Conservation (phyloP, 2,329 filamentous ascomycete genomes). For the Microdochium bolleyi region DNA sequence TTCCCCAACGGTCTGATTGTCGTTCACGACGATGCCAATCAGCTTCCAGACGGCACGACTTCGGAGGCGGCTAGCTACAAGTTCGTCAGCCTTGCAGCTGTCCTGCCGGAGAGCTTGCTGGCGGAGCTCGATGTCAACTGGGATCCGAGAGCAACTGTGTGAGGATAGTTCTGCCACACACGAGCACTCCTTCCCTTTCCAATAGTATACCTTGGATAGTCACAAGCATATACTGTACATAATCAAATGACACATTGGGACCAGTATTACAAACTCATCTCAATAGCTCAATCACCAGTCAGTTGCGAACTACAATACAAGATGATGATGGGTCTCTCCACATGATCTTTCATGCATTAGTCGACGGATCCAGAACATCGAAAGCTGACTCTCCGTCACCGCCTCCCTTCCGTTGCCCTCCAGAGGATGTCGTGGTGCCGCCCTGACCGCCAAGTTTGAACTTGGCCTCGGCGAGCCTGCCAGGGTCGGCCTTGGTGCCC, state of each 20-base stretch:
- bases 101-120: conserved; percentile 26
- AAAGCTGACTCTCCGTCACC: not conserved
- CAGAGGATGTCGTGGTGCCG: not conserved
- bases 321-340: too few species aligned
- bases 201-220: too few species aligned
- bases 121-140: conserved; percentile 26
- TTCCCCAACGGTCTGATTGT: conserved; percentile 38
- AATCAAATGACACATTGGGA: too few species aligned
- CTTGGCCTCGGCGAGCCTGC: conserved; percentile 33
- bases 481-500: conserved; percentile 39
- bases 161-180: not conserved
- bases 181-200: too few species aligned
- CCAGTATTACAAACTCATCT: not conserved
- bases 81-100: conserved; percentile 31
- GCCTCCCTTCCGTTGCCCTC: not conserved
- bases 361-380: not conserved
- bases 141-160: conserved; percentile 23
- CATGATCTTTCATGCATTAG: not conserved
- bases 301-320: too few species aligned
- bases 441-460: conserved; percentile 36
- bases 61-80: conserved; percentile 42
- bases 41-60: conserved; percentile 34
- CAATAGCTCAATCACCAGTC: too few species aligned
- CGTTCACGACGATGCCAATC: conserved; percentile 45
- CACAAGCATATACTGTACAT: not conserved